Percentiles rank a stretch among this genome's conserved stretches.
Conservation (phyloP, 2,329 filamentous ascomycete species). For the Neopestalotiopsis sp. region DNA sequence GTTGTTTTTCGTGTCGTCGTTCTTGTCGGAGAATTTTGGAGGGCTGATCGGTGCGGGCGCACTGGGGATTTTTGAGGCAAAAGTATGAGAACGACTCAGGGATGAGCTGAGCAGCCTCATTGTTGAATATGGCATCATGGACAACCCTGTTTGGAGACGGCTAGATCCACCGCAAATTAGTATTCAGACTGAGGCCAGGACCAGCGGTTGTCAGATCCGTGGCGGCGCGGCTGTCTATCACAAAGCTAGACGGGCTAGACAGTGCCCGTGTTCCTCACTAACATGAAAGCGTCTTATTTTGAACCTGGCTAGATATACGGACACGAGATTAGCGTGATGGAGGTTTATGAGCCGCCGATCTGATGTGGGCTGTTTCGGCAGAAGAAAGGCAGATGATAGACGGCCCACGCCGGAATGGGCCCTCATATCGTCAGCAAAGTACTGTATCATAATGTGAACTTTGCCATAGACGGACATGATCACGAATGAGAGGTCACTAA, state of each 20-base stretch:
- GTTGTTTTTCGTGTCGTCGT: not conserved
- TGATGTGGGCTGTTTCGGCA: not conserved
- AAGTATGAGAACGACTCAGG: not conserved
- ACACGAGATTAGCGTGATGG: not conserved
- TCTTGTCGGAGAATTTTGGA: not conserved
- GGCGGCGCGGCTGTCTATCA: conserved; percentile 2
- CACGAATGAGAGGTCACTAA: not conserved
- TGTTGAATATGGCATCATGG: conserved; percentile 1
- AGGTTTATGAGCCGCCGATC: not conserved
- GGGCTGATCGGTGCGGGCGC: not conserved
- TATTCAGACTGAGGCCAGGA: not conserved
- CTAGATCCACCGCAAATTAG: not conserved
- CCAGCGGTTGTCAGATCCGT: not conserved
- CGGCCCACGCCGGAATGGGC: not conserved
- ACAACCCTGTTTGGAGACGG: not conserved
- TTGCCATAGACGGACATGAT: not conserved
- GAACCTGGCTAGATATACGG: not conserved
- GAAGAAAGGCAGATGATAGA: not conserved
- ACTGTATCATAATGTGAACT: not conserved
- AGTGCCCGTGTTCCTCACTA: not conserved
- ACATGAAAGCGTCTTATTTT: not conserved
- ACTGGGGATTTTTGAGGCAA: not conserved
- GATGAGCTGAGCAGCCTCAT: not conserved
- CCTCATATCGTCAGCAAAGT: not conserved
- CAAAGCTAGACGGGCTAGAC: not conserved